Evolutionary conservation across 2,329 filamentous ascomycete species (phyloP), one percentile per base, ranked within the genome.

Genomic region (Claviceps sp.): DNA sequence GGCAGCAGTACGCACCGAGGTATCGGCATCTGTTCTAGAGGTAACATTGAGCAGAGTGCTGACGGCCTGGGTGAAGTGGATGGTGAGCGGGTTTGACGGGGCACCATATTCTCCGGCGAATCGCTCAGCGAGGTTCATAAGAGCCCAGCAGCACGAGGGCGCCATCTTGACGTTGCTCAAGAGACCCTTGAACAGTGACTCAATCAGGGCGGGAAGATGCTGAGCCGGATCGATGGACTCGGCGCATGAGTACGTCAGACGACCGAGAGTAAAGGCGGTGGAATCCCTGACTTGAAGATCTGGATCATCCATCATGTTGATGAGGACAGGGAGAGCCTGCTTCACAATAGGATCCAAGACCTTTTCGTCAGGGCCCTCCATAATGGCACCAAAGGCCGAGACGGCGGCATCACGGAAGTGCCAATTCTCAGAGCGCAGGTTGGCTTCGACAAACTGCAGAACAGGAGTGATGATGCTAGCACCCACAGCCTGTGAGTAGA

Each of bases 71-170:
- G 95, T 85, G 74, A 98, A 98, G 72, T 96, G 88, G 56, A 84
- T 82, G 2, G 90, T 95, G 48, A 98, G 76, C 44, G 88, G 79
- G 72, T 97, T 98, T 61, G 84, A 75, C 43, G 74, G 61, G 55
- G 84, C 85, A 48, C 87, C 88, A 52, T 84, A 78, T 52, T 96
- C 90, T 53, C 89, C 88, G 34, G 89, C 87, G 66, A 97, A 98
- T 55, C 90, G 85, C 66, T 98, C 93, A 11, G 93, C 91, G 65
- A 98, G 74, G 71, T 97, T 98, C 88, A 98, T 97, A 59, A 98
- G 73, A 37, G 93, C 90, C 93, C 94, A 96, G 74, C 93, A 98
- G 81, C 93, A 97, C 34, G 93, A 98, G 52, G 88, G 84, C 37
- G 91, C 93, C 84, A 98, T 98, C 79, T 95, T 96, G 55, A 89